Evolutionary conservation across 495 filamentous ascomycete genomes (phyloP), one percentile per base, ranked within the genome.

Genomic region (Umbilicaria muhlenbergii): DNA sequence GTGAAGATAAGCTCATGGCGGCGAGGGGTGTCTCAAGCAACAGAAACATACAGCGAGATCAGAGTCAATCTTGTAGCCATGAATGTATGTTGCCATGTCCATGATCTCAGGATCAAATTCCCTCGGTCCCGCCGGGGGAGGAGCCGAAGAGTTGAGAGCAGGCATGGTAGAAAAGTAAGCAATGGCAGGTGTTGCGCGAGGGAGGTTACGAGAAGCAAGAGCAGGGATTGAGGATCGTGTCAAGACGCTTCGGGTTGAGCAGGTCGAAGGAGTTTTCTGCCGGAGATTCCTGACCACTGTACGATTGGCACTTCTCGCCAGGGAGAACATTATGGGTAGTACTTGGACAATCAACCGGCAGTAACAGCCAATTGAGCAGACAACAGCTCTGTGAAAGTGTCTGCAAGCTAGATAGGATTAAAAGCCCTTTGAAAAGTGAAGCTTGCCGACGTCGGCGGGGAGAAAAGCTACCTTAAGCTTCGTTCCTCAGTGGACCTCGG

Each of bases 1-100:
- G 43, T 38, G 38, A 44, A 37, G 21, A 28, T 36, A 39, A 14
- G 11, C 16, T 34, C 11, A 19, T 11, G 19, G 8, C 24, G 6
- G 5, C 24, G 24, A 28, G 5, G 24, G 4, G 1, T 3, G 24
- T 28, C 24, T 28, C 17, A 8, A 36, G 33, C 43, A 37, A 43
- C 33, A 37, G 21, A 19, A 45, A 63, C 84, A 62, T 70, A 94
- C 91, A 59, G 91, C 91, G 53, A 98, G 75, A 43, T 92, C 85
- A 7, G 87, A 94, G 43, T 88, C 68, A 58, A 96, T 79, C 41
- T 85, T 75, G 63, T 87, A 91, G 55, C 86, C 80, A 71, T 91
- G 84, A 55, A 95, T 80, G 62, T 95, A 98, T 61, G 69, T 73
- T 17, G 91, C 89, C 69, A 96, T 91, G 57, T 95, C 92, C 63